Conservation (phyloP, 768 basidiomycete species). For the Tricholoma saponaceum region DNA sequence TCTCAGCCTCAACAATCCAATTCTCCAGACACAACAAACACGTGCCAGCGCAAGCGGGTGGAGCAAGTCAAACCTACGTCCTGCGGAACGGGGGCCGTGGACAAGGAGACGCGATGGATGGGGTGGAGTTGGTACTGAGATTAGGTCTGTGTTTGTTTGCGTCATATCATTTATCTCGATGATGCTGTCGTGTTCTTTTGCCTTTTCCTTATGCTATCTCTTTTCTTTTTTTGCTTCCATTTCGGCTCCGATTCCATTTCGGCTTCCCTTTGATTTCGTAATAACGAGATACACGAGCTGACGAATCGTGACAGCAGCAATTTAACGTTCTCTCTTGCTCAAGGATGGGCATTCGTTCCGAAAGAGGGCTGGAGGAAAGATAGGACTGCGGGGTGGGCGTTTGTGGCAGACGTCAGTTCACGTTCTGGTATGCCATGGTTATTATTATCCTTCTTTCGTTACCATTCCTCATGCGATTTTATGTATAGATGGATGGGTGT, state of each 20-base stretch:
- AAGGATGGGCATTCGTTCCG: slow-evolving; percentile 58
- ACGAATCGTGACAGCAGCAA: slow-evolving; percentile 54
- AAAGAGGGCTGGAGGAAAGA: slow-evolving; percentile 79
- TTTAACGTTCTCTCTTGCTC: slow-evolving; percentile 58
- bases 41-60: slow-evolving; percentile 27
- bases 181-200: too few species aligned
- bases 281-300: slow-evolving; percentile 4
- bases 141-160: slow-evolving; percentile 49
- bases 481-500: slow-evolving; percentile 70
- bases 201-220: not conserved
- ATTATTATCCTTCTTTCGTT: not conserved
- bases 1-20: not conserved
- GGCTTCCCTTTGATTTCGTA: not conserved
- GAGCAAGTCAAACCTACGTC: slow-evolving; percentile 39
- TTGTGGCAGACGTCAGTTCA: slow-evolving; percentile 28
- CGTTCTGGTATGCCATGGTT: slow-evolving; percentile 11
- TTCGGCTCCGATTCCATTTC: not conserved
- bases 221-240: not conserved
- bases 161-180: too few species aligned
- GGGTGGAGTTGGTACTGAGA: slow-evolving; percentile 55
- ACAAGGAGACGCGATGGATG: slow-evolving; percentile 70
- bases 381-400: slow-evolving; percentile 51
- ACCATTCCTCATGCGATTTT: not conserved
- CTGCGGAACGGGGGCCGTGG: slow-evolving; percentile 59
- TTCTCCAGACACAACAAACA: not conserved